Conservation (phyloP, 805 yeast genomes). For the Lachancea sp. region DNA sequence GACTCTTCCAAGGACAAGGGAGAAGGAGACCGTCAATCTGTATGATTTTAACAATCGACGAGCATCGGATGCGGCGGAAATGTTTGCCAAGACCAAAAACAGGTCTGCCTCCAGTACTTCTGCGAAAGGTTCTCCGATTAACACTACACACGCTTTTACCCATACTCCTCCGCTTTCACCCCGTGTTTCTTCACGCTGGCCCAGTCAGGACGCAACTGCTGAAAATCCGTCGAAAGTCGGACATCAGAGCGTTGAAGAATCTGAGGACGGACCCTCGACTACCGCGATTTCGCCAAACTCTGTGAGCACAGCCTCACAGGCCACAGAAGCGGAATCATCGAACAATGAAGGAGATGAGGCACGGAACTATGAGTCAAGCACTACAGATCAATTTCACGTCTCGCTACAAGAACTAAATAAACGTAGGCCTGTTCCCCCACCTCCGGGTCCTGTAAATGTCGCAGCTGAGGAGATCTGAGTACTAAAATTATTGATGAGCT, state of each 20-base stretch:
- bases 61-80: slow-evolving; percentile 17
- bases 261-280: background rate
- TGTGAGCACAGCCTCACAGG: background rate
- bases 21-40: slow-evolving; percentile 1
- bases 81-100: slow-evolving; percentile 27
- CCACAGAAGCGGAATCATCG: background rate
- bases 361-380: background rate
- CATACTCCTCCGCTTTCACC: slow-evolving; percentile 1
- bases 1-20: slow-evolving; percentile 19
- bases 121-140: slow-evolving; percentile 7
- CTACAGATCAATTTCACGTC: background rate
- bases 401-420: slow-evolving; percentile 6
- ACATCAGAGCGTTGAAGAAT: background rate
- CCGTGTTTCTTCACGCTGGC: background rate
- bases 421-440: slow-evolving; percentile 9
- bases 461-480: background rate
- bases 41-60: slow-evolving; percentile 3
- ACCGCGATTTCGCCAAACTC: background rate
- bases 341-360: background rate
- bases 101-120: slow-evolving; percentile 16
- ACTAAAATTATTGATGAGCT: background rate
- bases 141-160: background rate
- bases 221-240: background rate
- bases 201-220: background rate
- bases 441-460: background rate